Conservation (phyloP, 1,284 basidiomycete species). For the Heliocybe sulcata region DNA sequence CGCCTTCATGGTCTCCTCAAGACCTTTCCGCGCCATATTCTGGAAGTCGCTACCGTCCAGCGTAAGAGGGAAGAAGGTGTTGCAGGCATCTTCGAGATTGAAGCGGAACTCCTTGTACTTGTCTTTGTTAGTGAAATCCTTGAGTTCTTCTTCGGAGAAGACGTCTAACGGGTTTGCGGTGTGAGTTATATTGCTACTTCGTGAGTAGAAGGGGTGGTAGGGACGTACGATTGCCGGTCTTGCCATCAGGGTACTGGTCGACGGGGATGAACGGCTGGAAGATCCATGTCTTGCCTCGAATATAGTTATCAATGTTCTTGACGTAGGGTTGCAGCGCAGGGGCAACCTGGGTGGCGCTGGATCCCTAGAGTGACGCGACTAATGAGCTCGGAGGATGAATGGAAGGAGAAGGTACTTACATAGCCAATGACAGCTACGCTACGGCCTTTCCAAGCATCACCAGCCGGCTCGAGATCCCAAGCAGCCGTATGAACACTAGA, state of each 20-base stretch:
- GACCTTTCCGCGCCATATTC: slow-evolving; percentile 26
- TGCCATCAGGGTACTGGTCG: slow-evolving; percentile 19
- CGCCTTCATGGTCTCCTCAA: slow-evolving; percentile 40
- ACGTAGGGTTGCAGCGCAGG: slow-evolving; percentile 50
- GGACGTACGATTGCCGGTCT: slow-evolving; percentile 20
- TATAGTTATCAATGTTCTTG: slow-evolving; percentile 44
- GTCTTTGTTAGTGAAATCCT: background rate
- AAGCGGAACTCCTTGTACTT: background rate
- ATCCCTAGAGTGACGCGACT: background rate
- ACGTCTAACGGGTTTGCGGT: background rate
- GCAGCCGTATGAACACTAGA: background rate
- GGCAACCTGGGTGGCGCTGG: slow-evolving; percentile 49
- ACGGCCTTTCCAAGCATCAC: slow-evolving; percentile 39
- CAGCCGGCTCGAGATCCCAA: background rate
- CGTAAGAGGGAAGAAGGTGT: slow-evolving; percentile 30
- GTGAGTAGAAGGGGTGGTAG: background rate
- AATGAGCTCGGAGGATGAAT: too few relatives aligned
- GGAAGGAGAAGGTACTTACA: slow-evolving; percentile 20
- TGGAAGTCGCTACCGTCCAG: slow-evolving; percentile 37
- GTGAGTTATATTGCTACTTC: too few relatives aligned
- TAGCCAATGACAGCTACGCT: slow-evolving; percentile 55
- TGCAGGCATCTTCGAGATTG: background rate
- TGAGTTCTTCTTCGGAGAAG: background rate
- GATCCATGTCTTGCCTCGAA: slow-evolving; percentile 58
- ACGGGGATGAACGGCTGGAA: slow-evolving; percentile 34